Conservation (phyloP, 2,329 filamentous ascomycete species). For the Fonsecaea pugnacius region DNA sequence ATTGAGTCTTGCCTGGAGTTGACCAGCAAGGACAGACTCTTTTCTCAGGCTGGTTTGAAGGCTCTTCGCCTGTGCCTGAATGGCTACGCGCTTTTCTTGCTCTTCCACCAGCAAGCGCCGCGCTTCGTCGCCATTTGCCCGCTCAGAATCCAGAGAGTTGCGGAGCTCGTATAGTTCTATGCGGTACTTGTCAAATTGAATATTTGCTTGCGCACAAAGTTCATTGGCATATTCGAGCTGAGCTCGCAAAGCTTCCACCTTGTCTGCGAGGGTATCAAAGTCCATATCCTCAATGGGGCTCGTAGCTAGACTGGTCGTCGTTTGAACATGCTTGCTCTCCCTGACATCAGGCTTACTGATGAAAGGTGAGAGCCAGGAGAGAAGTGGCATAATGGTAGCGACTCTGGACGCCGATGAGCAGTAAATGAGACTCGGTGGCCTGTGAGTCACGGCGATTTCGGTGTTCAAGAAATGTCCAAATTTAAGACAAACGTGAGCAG, state of each 20-base stretch:
- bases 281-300: slow-evolving; percentile 11
- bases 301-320: not conserved
- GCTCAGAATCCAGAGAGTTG: slow-evolving; percentile 6
- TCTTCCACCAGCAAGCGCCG: slow-evolving; percentile 12
- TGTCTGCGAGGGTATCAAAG: slow-evolving; percentile 28
- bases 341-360: not conserved
- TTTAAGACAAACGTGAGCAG: not conserved
- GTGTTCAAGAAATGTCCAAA: not conserved
- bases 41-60: slow-evolving; percentile 20
- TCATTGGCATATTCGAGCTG: slow-evolving; percentile 24
- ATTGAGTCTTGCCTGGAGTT: slow-evolving; percentile 26
- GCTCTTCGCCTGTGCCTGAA: slow-evolving; percentile 5
- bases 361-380: slow-evolving; percentile 15
- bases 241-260: slow-evolving; percentile 23
- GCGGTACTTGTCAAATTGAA: slow-evolving; percentile 27
- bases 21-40: not conserved
- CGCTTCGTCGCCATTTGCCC: slow-evolving; percentile 2
- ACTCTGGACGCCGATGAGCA: not conserved
- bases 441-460: not conserved
- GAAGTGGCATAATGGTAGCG: slow-evolving; percentile 15
- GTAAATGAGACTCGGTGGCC: not conserved
- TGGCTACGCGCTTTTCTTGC: not conserved
- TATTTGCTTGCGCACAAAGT: slow-evolving; percentile 30
- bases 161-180: slow-evolving; percentile 25
- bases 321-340: not conserved